phyloP scores from a whole-genome alignment of 768 basidiomycete species.

The Paxillus involutus region DNA sequence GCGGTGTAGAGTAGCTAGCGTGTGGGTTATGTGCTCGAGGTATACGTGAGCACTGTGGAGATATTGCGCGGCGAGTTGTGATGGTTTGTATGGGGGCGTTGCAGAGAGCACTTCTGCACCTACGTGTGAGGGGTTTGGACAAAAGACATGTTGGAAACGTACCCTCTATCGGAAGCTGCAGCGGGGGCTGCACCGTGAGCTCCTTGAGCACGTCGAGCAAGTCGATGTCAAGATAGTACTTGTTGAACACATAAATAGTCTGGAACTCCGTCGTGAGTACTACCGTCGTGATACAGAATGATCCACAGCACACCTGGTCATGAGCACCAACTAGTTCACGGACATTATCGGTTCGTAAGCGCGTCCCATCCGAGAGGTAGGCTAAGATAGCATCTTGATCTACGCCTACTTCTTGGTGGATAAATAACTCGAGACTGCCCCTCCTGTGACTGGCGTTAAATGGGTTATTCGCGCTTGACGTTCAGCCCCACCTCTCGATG shows the following conservation, averaged over 20 bases:
- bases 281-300: background rate
- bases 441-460: slow-evolving; percentile 38
- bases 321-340: slow-evolving; percentile 73
- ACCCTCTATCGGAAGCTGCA: slow-evolving; percentile 79
- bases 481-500: slow-evolving; percentile 61
- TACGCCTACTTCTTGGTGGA: slow-evolving; percentile 71
- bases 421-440: slow-evolving; percentile 67
- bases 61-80: slow-evolving; percentile 66
- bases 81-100: slow-evolving; percentile 72
- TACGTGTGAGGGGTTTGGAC: background rate
- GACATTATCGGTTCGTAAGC: slow-evolving; percentile 68
- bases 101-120: slow-evolving; percentile 55
- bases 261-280: slow-evolving; percentile 22
- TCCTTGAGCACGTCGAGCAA: slow-evolving; percentile 63
- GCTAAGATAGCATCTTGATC: slow-evolving; percentile 70
- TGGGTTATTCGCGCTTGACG: slow-evolving; percentile 1
- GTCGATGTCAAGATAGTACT: slow-evolving; percentile 71
- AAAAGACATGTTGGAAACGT: slow-evolving; percentile 8
- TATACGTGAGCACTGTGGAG: slow-evolving; percentile 63
- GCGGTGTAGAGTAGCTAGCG: slow-evolving; percentile 51
- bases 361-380: slow-evolving; percentile 77
- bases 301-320: slow-evolving; percentile 60
- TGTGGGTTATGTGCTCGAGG: slow-evolving; percentile 57
- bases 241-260: slow-evolving; percentile 86
- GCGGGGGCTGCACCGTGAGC: slow-evolving; percentile 56